Base-by-base conservation (phyloP, 441 rosid species). In the Syzygium syzygioides region DNA sequence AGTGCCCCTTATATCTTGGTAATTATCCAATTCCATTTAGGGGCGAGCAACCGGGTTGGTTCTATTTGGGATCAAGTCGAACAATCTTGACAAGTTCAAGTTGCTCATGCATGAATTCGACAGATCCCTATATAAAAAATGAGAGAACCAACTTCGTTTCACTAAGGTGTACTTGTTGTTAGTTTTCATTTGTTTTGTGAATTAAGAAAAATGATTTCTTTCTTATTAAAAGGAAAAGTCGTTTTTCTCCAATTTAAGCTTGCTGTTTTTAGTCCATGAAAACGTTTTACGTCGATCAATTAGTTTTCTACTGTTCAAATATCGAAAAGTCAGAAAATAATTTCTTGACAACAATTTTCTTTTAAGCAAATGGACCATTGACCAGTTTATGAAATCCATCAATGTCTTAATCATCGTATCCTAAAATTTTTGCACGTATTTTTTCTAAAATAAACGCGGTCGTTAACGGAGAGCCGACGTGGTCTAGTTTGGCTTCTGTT, bases 1-100 rank as follows among this genome's bases (percentile, higher is more conserved):
- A 34, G 52, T 3, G 3, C 4, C 52, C n/a, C 17, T 76, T 76
- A 6, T 76, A 1, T 23, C n/a, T 76, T 6, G 14, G 0, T 71
- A 71, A 37, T 19, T 71, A 37, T 71, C 15, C 1, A 5, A 19
- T 37, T 19, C 4, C 9, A 1, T 7, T 37, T 41, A 41, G 6
- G n/a, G 9, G 83, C 10, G 52, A 76, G n/a, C 83, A 76, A 41
- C 1, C 0, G 2, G 10, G 9, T 23, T 0, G 0, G 0, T 37
- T 41, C 7, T 0, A 0, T 76, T 14, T 3, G 7, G 5, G 17
- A 76, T 5, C 17, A 7, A 37, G 41, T 6, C 14, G 15, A 71
- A 71, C 1, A 0, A 37, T 12, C 15, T 13, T 4, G 13, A 20
- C 3, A 0, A 5, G 1, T 20, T 71, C 3, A 37, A 7, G 9